These are phyloP conservation scores for Colletotrichum theobromicola DNA, from an alignment of 2,329 filamentous ascomycete genomes.

Conservation along the genomic window DNA sequence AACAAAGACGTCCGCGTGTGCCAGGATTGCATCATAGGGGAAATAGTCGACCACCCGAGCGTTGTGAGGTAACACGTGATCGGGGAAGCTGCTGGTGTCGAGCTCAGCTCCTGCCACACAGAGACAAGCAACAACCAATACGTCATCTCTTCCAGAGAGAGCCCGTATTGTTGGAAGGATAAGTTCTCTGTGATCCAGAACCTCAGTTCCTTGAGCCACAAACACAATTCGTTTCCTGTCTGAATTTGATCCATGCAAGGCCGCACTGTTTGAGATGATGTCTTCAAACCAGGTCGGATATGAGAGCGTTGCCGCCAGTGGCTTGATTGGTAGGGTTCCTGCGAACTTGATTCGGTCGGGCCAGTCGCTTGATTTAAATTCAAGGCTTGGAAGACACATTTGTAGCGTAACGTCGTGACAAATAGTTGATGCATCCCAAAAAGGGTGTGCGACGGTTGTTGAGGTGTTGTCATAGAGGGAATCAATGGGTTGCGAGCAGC, in stretches of 20 bases:
- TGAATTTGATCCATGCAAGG: not conserved
- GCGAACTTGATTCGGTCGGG: conserved; percentile 45
- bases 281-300: conserved; percentile 51
- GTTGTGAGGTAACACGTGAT: conserved; percentile 42
- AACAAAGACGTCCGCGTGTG: conserved; percentile 49
- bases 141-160: conserved; percentile 41
- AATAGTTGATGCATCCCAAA: conserved; percentile 3
- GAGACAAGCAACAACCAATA: conserved; percentile 32
- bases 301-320: conserved; percentile 29
- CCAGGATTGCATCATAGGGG: conserved; percentile 51
- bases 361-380: conserved; percentile 40
- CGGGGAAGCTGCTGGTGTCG: conserved; percentile 10
- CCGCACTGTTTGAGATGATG: conserved; percentile 30
- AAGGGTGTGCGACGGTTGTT: not conserved
- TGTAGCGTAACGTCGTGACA: conserved; percentile 39
- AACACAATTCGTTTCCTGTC: conserved; percentile 44
- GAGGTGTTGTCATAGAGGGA: not conserved
- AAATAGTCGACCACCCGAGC: conserved; percentile 51
- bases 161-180: conserved; percentile 49
- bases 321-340: conserved; percentile 42
- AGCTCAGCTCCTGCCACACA: not conserved
- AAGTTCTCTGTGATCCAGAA: conserved; percentile 42
- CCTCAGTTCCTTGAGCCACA: conserved; percentile 54
- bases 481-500: not conserved
- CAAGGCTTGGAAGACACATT: conserved; percentile 36